These are phyloP conservation scores for Pelargonium myrrhifolium DNA, from an alignment of 441 rosid species.

Conservation along the genomic window DNA sequence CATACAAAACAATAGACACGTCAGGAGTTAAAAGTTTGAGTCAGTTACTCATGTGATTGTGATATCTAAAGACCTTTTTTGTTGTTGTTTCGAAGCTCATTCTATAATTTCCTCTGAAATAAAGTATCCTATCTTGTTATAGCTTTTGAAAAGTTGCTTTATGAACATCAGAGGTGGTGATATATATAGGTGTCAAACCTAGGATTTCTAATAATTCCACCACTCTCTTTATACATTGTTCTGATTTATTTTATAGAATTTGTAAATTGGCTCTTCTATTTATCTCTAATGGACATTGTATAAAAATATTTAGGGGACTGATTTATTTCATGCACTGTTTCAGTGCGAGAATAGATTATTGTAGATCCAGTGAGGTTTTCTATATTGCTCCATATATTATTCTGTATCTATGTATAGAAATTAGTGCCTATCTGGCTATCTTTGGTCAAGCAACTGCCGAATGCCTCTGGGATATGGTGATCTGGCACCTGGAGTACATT, in stretches of 20 bases:
- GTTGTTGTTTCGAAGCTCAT: neutral
- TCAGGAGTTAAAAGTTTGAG: neutral
- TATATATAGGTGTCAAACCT: no score
- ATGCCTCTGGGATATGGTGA: neutral
- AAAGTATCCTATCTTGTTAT: no score
- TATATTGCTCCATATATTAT: neutral
- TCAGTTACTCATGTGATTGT: neutral
- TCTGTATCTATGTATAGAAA: neutral
- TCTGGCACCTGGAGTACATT: neutral
- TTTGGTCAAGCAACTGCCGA: neutral
- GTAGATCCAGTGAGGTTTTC: neutral
- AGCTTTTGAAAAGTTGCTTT: no score
- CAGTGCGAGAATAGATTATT: neutral
- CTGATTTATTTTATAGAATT: neutral
- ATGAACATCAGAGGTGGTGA: no score
- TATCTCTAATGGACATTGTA: neutral
- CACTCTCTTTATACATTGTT: neutral
- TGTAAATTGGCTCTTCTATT: neutral
- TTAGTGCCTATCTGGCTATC: neutral
- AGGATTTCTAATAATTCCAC: no score
- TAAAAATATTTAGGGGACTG: neutral
- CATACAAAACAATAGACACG: neutral
- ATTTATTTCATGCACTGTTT: neutral
- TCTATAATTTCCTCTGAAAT: no score
- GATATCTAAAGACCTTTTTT: neutral